Evolutionary conservation across 257 asterid genomes (phyloP).

Genomic region (Sherardia arvensis): DNA sequence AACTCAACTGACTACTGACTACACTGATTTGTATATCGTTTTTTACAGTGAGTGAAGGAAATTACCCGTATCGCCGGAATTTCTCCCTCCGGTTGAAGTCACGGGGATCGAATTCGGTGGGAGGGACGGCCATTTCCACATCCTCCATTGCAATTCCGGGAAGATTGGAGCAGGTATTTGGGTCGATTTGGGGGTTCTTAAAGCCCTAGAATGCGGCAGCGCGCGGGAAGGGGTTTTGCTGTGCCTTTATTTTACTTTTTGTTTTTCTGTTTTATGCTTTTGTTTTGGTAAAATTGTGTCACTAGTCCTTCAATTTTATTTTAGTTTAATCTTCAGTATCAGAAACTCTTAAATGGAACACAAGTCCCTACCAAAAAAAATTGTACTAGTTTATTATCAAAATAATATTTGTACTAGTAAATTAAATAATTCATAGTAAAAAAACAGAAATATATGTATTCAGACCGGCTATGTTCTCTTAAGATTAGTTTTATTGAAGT

Average conservation of each 20-base stretch:
- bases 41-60: background rate
- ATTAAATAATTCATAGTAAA: no score
- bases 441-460: no score
- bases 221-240: conserved; percentile 36
- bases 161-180: background rate
- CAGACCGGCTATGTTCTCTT: no score
- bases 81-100: conserved; percentile 71
- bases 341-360: no score
- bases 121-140: conserved; percentile 61
- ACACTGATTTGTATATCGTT: background rate
- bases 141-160: conserved; percentile 35
- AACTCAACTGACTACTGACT: background rate
- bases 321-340: no score
- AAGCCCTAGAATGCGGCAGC: conserved; percentile 29
- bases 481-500: no score
- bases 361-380: background rate
- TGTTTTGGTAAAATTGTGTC: background rate
- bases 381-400: no score
- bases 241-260: background rate
- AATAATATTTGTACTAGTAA: no score
- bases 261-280: background rate
- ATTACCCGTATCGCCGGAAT: conserved; percentile 87
- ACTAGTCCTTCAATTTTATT: background rate
- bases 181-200: conserved; percentile 8
- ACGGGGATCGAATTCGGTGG: conserved; percentile 62